These are phyloP conservation scores for Benincasa hispida DNA, from an alignment of 306 rosid species.

Conservation along the genomic window DNA sequence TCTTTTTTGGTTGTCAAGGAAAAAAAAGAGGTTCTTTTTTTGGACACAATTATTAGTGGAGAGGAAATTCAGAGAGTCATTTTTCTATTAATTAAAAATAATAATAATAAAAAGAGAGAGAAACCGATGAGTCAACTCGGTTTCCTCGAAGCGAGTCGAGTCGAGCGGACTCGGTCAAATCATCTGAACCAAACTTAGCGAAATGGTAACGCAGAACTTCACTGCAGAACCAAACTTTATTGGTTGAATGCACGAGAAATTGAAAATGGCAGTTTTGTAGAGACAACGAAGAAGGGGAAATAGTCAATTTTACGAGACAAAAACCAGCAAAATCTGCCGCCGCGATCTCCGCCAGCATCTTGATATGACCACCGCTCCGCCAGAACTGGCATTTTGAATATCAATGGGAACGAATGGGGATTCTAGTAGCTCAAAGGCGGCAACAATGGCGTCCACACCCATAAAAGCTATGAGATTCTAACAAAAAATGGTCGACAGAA, in stretches of 20 bases:
- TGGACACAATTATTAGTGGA: not conserved
- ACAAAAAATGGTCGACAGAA: not conserved
- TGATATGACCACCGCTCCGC: not conserved
- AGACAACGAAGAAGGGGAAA: not conserved
- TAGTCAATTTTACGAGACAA: not conserved
- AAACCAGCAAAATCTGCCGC: not conserved
- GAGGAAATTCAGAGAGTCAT: not conserved
- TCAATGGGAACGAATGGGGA: not conserved
- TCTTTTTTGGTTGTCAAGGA: not conserved
- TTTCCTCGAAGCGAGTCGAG: not conserved
- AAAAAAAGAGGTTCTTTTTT: not conserved
- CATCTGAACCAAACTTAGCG: not conserved
- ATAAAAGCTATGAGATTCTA: not conserved
- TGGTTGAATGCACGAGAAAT: not conserved
- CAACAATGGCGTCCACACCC: not conserved
- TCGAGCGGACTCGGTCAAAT: not conserved
- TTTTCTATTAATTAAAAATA: too few relatives aligned
- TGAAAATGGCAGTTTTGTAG: not conserved
- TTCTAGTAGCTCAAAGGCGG: not conserved
- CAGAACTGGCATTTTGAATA: not conserved
- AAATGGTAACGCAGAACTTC: not conserved
- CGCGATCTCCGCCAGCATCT: not conserved
- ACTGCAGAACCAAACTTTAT: not conserved
- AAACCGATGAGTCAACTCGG: constrained; percentile 1
- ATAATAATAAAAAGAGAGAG: too few relatives aligned